phyloP scores from a whole-genome alignment of 306 rosid genomes.

The Cicer judaicum region DNA sequence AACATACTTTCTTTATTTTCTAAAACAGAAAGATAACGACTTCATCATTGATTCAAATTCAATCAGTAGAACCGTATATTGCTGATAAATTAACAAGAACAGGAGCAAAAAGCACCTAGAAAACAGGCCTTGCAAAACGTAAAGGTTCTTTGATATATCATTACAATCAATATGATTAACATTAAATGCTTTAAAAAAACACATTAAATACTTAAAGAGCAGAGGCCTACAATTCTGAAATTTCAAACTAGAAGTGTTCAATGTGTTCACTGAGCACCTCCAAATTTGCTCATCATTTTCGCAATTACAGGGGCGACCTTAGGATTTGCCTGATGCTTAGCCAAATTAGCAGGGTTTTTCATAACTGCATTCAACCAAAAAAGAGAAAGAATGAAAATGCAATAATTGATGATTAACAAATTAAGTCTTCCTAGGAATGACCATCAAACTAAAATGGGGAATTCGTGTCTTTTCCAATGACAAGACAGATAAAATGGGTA shows the following conservation, averaged over 20 bases:
- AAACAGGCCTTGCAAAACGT: conserved; percentile 19
- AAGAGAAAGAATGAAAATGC: not conserved
- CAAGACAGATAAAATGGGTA: not conserved
- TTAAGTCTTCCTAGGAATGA: not conserved
- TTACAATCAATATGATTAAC: conserved; percentile 23
- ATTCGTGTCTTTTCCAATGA: not conserved
- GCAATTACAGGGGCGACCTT: conserved; percentile 91
- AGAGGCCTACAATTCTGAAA: conserved; percentile 23
- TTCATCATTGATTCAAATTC: conserved; percentile 24
- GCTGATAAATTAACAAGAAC: conserved; percentile 13
- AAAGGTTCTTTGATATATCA: conserved; percentile 4
- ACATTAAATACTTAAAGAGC: conserved; percentile 12
- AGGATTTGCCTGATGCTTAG: conserved; percentile 86
- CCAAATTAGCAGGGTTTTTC: conserved; percentile 91
- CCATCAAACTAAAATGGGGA: not conserved
- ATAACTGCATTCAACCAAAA: conserved; percentile 63
- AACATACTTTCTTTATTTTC: too few relatives aligned
- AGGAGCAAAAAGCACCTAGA: conserved; percentile 18
- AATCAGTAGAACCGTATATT: conserved; percentile 26
- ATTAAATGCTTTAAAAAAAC: not conserved
- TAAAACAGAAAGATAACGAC: conserved; percentile 4
- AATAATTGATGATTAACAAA: not conserved
- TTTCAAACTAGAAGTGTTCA: conserved; percentile 37
- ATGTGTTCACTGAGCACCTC: conserved; percentile 60
- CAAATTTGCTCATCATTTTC: conserved; percentile 91